These are phyloP conservation scores for Talaromyces sp. DNA, from an alignment of 2,329 filamentous ascomycete genomes.

Conservation along the genomic window DNA sequence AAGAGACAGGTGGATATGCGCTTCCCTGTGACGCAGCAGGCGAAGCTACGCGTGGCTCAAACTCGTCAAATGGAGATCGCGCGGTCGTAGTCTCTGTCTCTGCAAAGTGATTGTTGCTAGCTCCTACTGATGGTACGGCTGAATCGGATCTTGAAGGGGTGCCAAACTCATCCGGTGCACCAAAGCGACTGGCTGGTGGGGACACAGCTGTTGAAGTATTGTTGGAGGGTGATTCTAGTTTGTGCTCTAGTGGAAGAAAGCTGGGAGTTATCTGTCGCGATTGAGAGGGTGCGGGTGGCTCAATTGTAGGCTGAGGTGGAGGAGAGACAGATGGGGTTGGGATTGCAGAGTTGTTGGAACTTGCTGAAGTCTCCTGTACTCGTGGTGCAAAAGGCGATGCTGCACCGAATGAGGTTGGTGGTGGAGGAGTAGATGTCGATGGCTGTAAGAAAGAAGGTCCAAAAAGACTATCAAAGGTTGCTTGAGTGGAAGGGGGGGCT, in stretches of 20 bases:
- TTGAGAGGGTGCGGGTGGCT: conserved; percentile 48
- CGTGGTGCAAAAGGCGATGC: conserved; percentile 40
- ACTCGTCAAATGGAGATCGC: conserved; percentile 35
- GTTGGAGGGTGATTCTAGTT: conserved; percentile 59
- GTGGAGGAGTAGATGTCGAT: conserved; percentile 44
- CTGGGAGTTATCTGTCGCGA: conserved; percentile 51
- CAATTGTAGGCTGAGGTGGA: conserved; percentile 41
- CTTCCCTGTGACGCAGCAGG: not conserved
- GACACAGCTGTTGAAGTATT: conserved; percentile 71
- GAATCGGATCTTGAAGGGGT: conserved; percentile 34
- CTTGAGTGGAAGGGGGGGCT: conserved; percentile 55
- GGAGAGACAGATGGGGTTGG: conserved; percentile 64
- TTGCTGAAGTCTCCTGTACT: conserved; percentile 40
- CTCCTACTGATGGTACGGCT: not conserved
- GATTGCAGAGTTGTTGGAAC: conserved; percentile 46
- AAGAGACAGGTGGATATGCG: conserved; percentile 15
- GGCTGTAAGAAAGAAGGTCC: conserved; percentile 62
- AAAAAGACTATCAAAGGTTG: conserved; percentile 82
- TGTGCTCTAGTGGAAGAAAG: conserved; percentile 66
- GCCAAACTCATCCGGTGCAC: conserved; percentile 43
- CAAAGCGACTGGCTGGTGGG: conserved; percentile 65
- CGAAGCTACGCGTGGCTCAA: conserved; percentile 18
- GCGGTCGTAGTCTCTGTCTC: conserved; percentile 16
- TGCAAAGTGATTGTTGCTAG: not conserved
- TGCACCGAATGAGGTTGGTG: conserved; percentile 60